Conservation (phyloP, 1,284 basidiomycete species). For the Ceraceosorus guamensis region DNA sequence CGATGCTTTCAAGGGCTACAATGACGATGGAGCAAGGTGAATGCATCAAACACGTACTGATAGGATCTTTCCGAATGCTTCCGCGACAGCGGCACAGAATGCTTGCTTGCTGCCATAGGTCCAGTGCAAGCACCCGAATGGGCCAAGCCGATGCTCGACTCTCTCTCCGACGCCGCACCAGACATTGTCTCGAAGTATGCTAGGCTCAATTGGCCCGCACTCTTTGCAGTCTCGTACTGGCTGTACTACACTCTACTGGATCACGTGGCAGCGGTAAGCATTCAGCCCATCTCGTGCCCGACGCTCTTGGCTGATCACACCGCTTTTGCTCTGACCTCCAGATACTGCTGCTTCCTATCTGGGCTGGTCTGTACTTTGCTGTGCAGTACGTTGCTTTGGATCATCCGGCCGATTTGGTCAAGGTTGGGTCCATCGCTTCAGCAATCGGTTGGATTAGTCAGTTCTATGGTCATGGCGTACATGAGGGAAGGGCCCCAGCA, state of each 20-base stretch:
- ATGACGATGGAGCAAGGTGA: too few species aligned
- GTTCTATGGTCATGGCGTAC: constrained; percentile 40
- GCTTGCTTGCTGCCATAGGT: not conserved
- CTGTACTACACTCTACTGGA: constrained; percentile 35
- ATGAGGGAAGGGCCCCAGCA: constrained; percentile 35
- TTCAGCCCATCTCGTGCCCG: constrained; percentile 32
- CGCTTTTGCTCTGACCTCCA: constrained; percentile 11
- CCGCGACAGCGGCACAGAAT: too few species aligned
- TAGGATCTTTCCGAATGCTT: too few species aligned
- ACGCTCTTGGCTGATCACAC: too few species aligned
- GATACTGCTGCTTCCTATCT: not conserved
- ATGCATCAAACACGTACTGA: too few species aligned
- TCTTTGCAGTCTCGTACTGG: constrained; percentile 21
- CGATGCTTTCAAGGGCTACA: too few species aligned
- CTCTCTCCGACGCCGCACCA: constrained; percentile 12
- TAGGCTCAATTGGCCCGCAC: constrained; percentile 16
- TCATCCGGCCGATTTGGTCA: constrained; percentile 21
- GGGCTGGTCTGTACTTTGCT: not conserved
- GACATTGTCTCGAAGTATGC: constrained; percentile 15
- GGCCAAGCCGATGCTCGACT: not conserved
- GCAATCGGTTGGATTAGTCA: constrained; percentile 32
- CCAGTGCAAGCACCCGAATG: not conserved
- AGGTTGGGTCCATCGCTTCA: constrained; percentile 19
- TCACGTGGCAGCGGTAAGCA: constrained; percentile 18
- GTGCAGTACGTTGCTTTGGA: constrained; percentile 10